Conservation (phyloP, 495 filamentous ascomycete species). For the Amphirosellinia nigrospora region DNA sequence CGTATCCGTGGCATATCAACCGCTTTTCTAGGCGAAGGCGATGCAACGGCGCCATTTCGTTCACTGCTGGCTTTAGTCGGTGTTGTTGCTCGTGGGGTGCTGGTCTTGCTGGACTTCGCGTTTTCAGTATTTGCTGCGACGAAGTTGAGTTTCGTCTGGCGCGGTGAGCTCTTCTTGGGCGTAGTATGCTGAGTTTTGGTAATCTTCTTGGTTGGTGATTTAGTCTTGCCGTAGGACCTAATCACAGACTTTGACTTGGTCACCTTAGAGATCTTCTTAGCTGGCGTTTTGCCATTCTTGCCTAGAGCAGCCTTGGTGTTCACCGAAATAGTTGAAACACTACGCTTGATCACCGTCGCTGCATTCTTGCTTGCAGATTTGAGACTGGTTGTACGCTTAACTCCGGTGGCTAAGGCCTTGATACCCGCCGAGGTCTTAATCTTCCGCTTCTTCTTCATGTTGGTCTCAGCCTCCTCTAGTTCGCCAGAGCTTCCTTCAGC, state of each 20-base stretch:
- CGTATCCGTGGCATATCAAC: slow-evolving; percentile 30
- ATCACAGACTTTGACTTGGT: slow-evolving; percentile 38
- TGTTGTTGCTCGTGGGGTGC: slow-evolving; percentile 15
- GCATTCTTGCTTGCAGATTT: slow-evolving; percentile 39
- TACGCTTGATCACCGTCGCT: slow-evolving; percentile 43
- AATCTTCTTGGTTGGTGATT: slow-evolving; percentile 31
- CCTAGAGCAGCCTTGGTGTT: slow-evolving; percentile 39
- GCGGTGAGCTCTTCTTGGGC: slow-evolving; percentile 34
- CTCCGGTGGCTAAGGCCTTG: slow-evolving; percentile 37
- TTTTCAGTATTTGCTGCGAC: slow-evolving; percentile 29
- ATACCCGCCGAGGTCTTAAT: slow-evolving; percentile 43
- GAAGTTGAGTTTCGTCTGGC: slow-evolving; percentile 36
- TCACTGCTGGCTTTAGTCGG: slow-evolving; percentile 1
- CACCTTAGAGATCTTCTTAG: slow-evolving; percentile 32
- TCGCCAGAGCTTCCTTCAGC: slow-evolving; percentile 44
- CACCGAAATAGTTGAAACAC: slow-evolving; percentile 46
- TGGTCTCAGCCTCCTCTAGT: slow-evolving; percentile 36
- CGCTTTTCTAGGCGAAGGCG: slow-evolving; percentile 22
- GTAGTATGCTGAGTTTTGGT: slow-evolving; percentile 28
- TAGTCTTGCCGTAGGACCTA: slow-evolving; percentile 40
- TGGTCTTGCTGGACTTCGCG: neutral
- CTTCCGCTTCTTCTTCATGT: slow-evolving; percentile 49
- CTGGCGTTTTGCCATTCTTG: slow-evolving; percentile 28
- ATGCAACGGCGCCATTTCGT: slow-evolving; percentile 12
- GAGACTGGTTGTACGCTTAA: slow-evolving; percentile 34